Evolutionary conservation across 2,329 filamentous ascomycete species (phyloP).

Genomic region (Xylariales sp.): DNA sequence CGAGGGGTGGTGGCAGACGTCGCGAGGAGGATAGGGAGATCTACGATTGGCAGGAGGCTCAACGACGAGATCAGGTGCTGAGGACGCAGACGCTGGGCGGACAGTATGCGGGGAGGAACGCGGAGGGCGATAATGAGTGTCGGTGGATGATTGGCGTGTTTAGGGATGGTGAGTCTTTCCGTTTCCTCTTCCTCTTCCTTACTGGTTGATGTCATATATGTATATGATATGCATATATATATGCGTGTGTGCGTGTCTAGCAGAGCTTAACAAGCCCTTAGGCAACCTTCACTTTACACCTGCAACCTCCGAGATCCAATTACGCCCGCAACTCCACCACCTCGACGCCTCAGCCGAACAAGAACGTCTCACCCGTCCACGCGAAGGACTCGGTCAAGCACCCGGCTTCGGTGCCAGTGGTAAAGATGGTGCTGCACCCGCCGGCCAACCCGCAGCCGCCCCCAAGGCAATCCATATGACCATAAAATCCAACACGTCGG

Average conservation of each 20-base stretch:
- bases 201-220: background rate
- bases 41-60: slow-evolving; percentile 62
- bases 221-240: slow-evolving; percentile 12
- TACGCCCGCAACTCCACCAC: slow-evolving; percentile 89
- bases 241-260: no score
- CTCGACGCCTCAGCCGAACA: slow-evolving; percentile 79
- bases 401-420: slow-evolving; percentile 23
- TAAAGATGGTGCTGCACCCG: slow-evolving; percentile 25
- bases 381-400: slow-evolving; percentile 28
- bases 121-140: slow-evolving; percentile 53
- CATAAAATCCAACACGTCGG: slow-evolving; percentile 70
- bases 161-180: slow-evolving; percentile 60
- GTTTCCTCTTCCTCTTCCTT: background rate
- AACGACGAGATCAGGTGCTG: slow-evolving; percentile 67
- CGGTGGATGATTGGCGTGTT: slow-evolving; percentile 90
- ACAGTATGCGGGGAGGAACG: slow-evolving; percentile 55
- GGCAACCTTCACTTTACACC: slow-evolving; percentile 84
- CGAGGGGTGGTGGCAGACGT: slow-evolving; percentile 28
- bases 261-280: slow-evolving; percentile 33
- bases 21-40: slow-evolving; percentile 36
- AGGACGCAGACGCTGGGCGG: slow-evolving; percentile 82
- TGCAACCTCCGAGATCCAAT: slow-evolving; percentile 75
- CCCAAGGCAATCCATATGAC: slow-evolving; percentile 76
- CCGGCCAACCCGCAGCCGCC: slow-evolving; percentile 50
- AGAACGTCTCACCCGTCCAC: slow-evolving; percentile 45